Percentiles rank a stretch among this genome's conserved stretches.
phyloP scores from a whole-genome alignment of 805 yeast species.

The Komagataella pseudopastoris region DNA sequence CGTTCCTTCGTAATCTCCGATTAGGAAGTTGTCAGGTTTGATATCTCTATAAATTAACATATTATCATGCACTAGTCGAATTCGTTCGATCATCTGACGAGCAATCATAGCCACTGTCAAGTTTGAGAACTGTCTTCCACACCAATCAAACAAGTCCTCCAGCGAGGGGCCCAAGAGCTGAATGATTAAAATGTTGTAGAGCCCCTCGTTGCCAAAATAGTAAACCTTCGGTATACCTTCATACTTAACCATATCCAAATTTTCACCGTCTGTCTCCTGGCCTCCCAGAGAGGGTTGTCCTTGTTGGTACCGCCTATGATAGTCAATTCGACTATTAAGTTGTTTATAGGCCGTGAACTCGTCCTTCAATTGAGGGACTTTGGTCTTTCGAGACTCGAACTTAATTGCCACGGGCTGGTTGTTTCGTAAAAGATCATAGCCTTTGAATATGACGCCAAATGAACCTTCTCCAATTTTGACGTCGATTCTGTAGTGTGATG shows the following conservation, averaged over 20 bases:
- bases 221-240: constrained; percentile 75
- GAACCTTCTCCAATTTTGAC: constrained; percentile 84
- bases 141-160: constrained; percentile 81
- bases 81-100: constrained; percentile 62
- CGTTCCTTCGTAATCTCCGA: constrained; percentile 37
- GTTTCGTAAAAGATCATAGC: constrained; percentile 56
- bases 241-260: constrained; percentile 13
- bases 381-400: constrained; percentile 69
- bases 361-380: constrained; percentile 74
- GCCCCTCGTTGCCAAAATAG: constrained; percentile 77
- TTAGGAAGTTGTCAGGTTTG: constrained; percentile 72
- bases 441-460: constrained; percentile 76
- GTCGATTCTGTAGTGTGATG: constrained; percentile 65
- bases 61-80: constrained; percentile 63
- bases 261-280: constrained; percentile 4
- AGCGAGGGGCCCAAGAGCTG: constrained; percentile 75
- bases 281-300: constrained; percentile 14
- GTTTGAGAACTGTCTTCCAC: constrained; percentile 60
- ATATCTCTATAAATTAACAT: constrained; percentile 72
- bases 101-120: constrained; percentile 67
- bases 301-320: neutral
- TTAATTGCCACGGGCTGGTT: constrained; percentile 57
- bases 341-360: constrained; percentile 71
- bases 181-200: constrained; percentile 64
- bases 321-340: constrained; percentile 28